These are phyloP conservation scores for Trichopus zeylanicus DNA, from an alignment of 116 monocot species.

Conservation along the genomic window DNA sequence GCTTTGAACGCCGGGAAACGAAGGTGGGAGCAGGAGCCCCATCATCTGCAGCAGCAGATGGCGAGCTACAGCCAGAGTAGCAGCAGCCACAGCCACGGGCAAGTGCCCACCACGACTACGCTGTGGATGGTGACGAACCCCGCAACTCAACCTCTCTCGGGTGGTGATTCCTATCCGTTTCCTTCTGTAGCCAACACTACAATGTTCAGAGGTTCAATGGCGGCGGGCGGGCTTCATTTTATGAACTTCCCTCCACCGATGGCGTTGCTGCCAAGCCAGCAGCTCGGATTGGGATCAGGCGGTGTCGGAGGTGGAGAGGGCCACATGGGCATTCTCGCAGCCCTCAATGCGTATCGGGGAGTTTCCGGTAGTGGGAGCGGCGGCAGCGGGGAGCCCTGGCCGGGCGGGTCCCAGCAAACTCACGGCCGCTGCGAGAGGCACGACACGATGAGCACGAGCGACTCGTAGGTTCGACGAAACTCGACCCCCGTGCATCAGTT, in stretches of 20 bases:
- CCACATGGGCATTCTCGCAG: slow-evolving; percentile 59
- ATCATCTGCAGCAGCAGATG: slow-evolving; percentile 26
- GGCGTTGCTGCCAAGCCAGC: slow-evolving; percentile 66
- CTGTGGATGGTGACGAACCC: slow-evolving; percentile 60
- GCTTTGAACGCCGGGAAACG: slow-evolving; percentile 27
- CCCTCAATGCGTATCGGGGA: slow-evolving; percentile 55
- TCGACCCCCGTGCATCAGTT: background rate
- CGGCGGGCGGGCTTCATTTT: slow-evolving; percentile 57
- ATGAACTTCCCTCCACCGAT: slow-evolving; percentile 73
- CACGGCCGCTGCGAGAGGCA: slow-evolving; percentile 29
- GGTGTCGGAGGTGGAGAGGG: slow-evolving; percentile 18
- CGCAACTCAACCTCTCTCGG: slow-evolving; percentile 9
- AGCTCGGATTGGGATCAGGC: slow-evolving; percentile 47
- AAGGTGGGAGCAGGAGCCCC: slow-evolving; percentile 40
- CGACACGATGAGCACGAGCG: too few relatives aligned
- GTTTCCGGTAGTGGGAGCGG: slow-evolving; percentile 12
- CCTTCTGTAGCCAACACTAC: slow-evolving; percentile 20
- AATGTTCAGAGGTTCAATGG: slow-evolving; percentile 41
- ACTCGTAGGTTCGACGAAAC: slow-evolving; percentile 36
- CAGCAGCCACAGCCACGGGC: slow-evolving; percentile 23
- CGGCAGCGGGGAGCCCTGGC: slow-evolving; percentile 2
- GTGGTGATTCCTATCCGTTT: slow-evolving; percentile 38
- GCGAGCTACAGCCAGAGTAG: too few relatives aligned
- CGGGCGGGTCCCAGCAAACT: slow-evolving; percentile 8
- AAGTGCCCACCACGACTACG: slow-evolving; percentile 27